Evolutionary conservation across 768 basidiomycete genomes (phyloP), one percentile per base, ranked within the genome.

Genomic region (Rhizopogon rudus): DNA sequence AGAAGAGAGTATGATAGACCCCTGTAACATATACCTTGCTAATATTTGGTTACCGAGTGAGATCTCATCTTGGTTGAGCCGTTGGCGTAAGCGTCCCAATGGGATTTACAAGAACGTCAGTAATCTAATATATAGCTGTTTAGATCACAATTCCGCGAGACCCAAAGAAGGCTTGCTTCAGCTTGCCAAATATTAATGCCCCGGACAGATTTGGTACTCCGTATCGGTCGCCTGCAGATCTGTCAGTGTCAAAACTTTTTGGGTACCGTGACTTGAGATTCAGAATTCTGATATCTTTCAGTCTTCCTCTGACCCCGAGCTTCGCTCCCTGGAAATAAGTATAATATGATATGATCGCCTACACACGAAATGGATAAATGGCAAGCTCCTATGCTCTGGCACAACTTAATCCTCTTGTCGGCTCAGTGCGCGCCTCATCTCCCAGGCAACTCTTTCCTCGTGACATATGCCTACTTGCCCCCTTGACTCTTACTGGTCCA

Each of bases 1-100:
- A 99, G 81, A 86, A 82, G 75, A 86, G 79, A 66, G 80, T 95
- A 74, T 91, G 80, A 88, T 79, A 64, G 64, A 69, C 69, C 62
- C 68, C 66, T 76, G 71, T 71, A 72, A 63, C 48, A 60, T 66
- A 71, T 72, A 70, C 61, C 67, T 62, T 65, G 67, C 68, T 78
- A 75, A 73, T 84, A 77, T 75, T 80, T 57, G 54, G 13, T 57
- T 58, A 55, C 53, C 57, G 39, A 54, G 50, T 56, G 49, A 44
- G 57, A 39, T 42, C 20, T 52, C 44, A 40, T 37, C 41, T 25
- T 25, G 25, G 25, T 25, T 25, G 25, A 25, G 25, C 25, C 25
- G 25, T 16, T 57, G 39, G 54, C 57, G 63, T 61, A 69, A 67
- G 67, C 68, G 67, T 50, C 39, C 65, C 61, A 66, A 70, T 70